A percentile compares a stretch with the other conserved stretches of the same genome.
phyloP scores from a whole-genome alignment of 176 grass and related monocot genomes.

The Oryza longistaminata region DNA sequence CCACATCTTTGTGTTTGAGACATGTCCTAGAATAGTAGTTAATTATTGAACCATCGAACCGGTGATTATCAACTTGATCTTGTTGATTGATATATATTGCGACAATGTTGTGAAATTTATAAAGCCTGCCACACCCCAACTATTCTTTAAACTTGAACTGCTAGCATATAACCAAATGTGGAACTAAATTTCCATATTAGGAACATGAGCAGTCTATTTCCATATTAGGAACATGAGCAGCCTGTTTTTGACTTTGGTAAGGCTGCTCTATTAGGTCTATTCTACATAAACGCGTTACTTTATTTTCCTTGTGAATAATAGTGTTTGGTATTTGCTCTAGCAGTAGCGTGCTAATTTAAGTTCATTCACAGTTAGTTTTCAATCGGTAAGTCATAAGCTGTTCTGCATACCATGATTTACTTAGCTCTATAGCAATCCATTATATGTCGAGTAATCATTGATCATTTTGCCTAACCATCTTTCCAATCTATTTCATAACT shows the following conservation, averaged over 20 bases:
- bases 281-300: neutral
- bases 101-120: neutral
- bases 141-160: constrained; percentile 19
- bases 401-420: neutral
- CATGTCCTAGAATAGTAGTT: neutral
- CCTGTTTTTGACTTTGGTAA: neutral
- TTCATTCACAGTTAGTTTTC: constrained; percentile 9
- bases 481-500: constrained; percentile 8
- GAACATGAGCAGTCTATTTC: neutral
- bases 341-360: constrained; percentile 4
- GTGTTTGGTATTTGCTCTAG: constrained; percentile 6
- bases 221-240: neutral
- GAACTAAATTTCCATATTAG: no score
- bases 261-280: neutral
- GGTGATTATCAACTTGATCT: neutral
- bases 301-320: neutral
- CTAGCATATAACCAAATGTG: neutral
- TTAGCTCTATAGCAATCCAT: neutral
- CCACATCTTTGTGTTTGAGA: neutral
- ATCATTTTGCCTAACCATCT: neutral
- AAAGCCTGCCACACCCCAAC: neutral
- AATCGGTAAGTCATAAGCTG: neutral
- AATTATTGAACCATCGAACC: neutral
- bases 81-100: constrained; percentile 8
- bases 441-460: neutral